Evolutionary conservation across 768 basidiomycete genomes (phyloP).

Genomic region (Suillus weaverae): DNA sequence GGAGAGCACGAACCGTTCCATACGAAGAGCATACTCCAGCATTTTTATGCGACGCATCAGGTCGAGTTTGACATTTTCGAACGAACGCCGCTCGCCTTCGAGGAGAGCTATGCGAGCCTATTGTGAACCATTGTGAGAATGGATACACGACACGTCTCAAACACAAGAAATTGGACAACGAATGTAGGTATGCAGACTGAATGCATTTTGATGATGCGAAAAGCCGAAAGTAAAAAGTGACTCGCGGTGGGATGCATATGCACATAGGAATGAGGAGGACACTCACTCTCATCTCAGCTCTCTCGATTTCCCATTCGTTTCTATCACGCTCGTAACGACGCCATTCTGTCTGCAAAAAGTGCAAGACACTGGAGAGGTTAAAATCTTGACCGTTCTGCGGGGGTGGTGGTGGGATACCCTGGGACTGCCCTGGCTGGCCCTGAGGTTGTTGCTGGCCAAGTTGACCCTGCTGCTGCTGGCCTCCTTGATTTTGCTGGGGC

Average conservation of each 20-base stretch:
- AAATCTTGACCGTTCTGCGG: slow-evolving; percentile 90
- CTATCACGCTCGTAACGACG: slow-evolving; percentile 95
- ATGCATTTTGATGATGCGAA: neutral
- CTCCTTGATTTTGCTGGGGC: slow-evolving; percentile 42
- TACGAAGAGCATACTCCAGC: slow-evolving; percentile 95
- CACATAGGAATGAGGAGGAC: neutral
- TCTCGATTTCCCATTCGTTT: slow-evolving; percentile 99
- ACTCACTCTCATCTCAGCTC: slow-evolving; percentile 97
- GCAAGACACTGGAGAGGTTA: slow-evolving; percentile 90
- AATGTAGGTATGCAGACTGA: neutral
- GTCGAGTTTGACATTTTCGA: slow-evolving; percentile 96
- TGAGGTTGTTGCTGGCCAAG: slow-evolving; percentile 42
- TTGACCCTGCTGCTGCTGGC: slow-evolving; percentile 53
- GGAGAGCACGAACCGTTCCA: slow-evolving; percentile 79
- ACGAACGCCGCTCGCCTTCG: slow-evolving; percentile 95
- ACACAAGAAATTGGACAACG: slow-evolving; percentile 11
- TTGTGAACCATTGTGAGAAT: slow-evolving; percentile 12
- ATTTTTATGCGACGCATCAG: slow-evolving; percentile 97
- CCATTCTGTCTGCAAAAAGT: slow-evolving; percentile 99
- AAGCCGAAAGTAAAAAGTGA: slow-evolving; percentile 3
- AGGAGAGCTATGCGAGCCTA: slow-evolving; percentile 96
- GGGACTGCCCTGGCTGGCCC: slow-evolving; percentile 54
- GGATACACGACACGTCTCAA: slow-evolving; percentile 31
- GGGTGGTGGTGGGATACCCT: slow-evolving; percentile 67
- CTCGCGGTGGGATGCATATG: neutral